Percentiles rank a stretch among this genome's conserved stretches.
Conservation (phyloP, 352 stramenopile species). For the Globisporangium recalcitrans region DNA sequence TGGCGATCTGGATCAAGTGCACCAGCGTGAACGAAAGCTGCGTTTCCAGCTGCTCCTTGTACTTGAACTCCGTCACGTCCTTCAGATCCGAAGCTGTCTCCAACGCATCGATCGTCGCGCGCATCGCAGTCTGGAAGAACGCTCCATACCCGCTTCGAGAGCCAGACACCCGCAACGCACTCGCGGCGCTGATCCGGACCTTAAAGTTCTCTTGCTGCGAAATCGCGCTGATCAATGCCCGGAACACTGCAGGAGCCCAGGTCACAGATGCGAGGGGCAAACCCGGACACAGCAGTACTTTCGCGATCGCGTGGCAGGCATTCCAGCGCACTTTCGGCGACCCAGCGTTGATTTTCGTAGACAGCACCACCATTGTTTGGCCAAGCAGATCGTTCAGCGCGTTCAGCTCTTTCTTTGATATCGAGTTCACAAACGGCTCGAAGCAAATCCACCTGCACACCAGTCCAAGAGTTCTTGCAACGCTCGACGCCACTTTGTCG, state of each 20-base stretch:
- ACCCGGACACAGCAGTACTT: slow-evolving; percentile 74
- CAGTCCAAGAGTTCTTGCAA: slow-evolving; percentile 73
- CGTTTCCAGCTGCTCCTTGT: slow-evolving; percentile 86
- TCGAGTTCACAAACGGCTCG: slow-evolving; percentile 41
- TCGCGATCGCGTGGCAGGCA: slow-evolving; percentile 84
- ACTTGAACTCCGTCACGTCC: slow-evolving; percentile 87
- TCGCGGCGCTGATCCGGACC: slow-evolving; percentile 80
- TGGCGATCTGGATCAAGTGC: slow-evolving; percentile 73
- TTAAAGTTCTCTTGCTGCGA: slow-evolving; percentile 88
- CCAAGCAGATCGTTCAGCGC: slow-evolving; percentile 52
- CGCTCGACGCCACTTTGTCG: slow-evolving; percentile 85
- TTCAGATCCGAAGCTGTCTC: slow-evolving; percentile 82
- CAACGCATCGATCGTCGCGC: slow-evolving; percentile 66
- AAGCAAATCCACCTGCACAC: slow-evolving; percentile 80
- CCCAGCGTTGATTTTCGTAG: slow-evolving; percentile 70
- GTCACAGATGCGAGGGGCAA: slow-evolving; percentile 68
- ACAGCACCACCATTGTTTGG: slow-evolving; percentile 63
- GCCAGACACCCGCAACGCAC: slow-evolving; percentile 64
- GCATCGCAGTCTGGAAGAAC: slow-evolving; percentile 63
- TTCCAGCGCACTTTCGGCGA: slow-evolving; percentile 87
- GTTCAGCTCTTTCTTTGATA: slow-evolving; percentile 23
- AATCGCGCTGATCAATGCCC: slow-evolving; percentile 68
- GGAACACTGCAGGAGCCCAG: slow-evolving; percentile 75
- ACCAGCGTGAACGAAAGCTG: slow-evolving; percentile 85
- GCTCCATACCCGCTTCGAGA: slow-evolving; percentile 63